Evolutionary conservation across 352 stramenopile species (phyloP).

Genomic region (Salisapilia sapeloensis): DNA sequence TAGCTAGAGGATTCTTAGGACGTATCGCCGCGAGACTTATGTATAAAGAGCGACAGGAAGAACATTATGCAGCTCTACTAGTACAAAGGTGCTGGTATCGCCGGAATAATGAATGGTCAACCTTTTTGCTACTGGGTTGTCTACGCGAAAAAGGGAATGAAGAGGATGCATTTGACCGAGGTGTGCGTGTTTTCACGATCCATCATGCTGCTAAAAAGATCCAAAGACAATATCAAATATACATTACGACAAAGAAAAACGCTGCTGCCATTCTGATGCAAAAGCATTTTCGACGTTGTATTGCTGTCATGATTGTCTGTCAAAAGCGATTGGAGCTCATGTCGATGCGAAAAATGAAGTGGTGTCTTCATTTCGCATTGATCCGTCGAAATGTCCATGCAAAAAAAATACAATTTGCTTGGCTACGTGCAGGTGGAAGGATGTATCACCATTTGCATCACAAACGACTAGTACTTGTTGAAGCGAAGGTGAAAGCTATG

Average conservation of each 20-base stretch:
- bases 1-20: conserved; percentile 36
- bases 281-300: conserved; percentile 16
- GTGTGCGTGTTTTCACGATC: conserved; percentile 21
- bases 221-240: conserved; percentile 14
- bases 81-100: conserved; percentile 69
- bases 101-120: conserved; percentile 71
- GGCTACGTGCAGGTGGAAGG: conserved; percentile 31
- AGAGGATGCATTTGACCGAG: conserved; percentile 23
- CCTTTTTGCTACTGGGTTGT: conserved; percentile 64
- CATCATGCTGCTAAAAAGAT: conserved; percentile 25
- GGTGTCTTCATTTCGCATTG: conserved; percentile 48
- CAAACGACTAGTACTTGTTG: conserved; percentile 4
- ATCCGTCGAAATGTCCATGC: conserved; percentile 15
- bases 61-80: conserved; percentile 41
- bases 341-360: conserved; percentile 61
- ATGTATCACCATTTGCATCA: conserved; percentile 21
- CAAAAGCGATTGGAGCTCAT: conserved; percentile 15
- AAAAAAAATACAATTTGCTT: conserved; percentile 48
- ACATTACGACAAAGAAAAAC: conserved; percentile 8
- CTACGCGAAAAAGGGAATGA: conserved; percentile 47
- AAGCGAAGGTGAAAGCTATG: conserved; percentile 2
- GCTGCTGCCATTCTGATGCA: conserved; percentile 24
- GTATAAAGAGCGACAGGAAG: conserved; percentile 11
- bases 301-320: conserved; percentile 9
- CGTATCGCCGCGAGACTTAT: conserved; percentile 10